Percentiles rank a stretch among this genome's conserved stretches.
Evolutionary conservation across 192 early-diverging fungal species (phyloP).

Genomic region (Rhizophagus sp.): DNA sequence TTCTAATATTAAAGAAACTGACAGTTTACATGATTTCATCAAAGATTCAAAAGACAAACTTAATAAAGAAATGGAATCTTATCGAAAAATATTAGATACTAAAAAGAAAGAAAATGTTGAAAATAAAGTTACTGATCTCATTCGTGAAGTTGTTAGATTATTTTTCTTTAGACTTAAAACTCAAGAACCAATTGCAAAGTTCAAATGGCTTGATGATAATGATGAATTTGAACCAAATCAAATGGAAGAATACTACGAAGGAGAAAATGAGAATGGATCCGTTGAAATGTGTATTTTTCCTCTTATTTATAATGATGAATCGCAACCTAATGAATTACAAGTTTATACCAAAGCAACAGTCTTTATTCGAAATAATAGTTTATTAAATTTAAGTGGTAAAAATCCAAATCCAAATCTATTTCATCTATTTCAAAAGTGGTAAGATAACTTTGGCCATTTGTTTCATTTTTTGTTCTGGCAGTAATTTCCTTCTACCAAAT

Average conservation of each 20-base stretch:
- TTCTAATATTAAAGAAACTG: not conserved
- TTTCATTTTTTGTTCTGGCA: slow-evolving; percentile 17
- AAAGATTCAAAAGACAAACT: not conserved
- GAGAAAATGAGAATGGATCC: not conserved
- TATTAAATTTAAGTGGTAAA: no score
- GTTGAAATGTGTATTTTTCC: not conserved
- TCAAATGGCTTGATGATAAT: not conserved
- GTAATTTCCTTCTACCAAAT: slow-evolving; percentile 21
- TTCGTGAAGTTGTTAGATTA: not conserved
- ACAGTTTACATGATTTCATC: not conserved
- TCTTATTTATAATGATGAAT: not conserved
- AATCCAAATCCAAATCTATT: not conserved
- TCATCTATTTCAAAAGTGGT: slow-evolving; percentile 9
- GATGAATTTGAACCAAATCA: not conserved
- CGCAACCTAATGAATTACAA: no score
- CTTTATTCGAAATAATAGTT: no score
- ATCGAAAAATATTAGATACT: not conserved
- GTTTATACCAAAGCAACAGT: no score
- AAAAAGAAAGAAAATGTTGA: not conserved
- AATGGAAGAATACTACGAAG: not conserved
- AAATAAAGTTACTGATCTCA: not conserved
- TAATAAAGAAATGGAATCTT: not conserved
- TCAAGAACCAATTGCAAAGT: not conserved
- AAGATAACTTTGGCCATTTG: slow-evolving; percentile 18
- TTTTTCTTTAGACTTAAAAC: not conserved